phyloP scores from a whole-genome alignment of 1,139 yeast species.

The Diutina catenulata region DNA sequence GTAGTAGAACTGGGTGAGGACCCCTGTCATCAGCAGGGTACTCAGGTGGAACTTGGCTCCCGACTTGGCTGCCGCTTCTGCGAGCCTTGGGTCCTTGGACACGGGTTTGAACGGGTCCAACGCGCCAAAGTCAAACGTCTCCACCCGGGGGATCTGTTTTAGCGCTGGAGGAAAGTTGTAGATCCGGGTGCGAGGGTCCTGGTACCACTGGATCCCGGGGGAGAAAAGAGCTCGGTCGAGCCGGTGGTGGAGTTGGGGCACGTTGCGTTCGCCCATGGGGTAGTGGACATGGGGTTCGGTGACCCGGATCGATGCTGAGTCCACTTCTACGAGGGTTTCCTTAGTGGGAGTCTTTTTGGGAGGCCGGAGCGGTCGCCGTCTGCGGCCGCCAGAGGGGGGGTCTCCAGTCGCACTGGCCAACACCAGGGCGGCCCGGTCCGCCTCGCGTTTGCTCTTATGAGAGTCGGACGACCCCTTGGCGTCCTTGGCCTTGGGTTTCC shows the following conservation, averaged over 20 bases:
- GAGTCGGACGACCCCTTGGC: not conserved
- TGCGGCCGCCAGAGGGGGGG: not conserved
- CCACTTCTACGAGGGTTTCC: not conserved
- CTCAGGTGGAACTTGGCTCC: slow-evolving; percentile 52
- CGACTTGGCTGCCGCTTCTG: slow-evolving; percentile 34
- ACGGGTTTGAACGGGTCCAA: slow-evolving; percentile 53
- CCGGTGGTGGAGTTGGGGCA: slow-evolving; percentile 43
- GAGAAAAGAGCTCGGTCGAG: slow-evolving; percentile 61
- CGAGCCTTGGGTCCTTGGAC: slow-evolving; percentile 46
- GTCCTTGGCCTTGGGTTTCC: not conserved
- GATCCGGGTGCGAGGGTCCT: slow-evolving; percentile 65
- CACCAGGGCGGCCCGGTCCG: not conserved
- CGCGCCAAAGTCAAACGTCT: slow-evolving; percentile 54
- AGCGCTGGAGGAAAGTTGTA: slow-evolving; percentile 60
- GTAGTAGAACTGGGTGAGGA: slow-evolving; percentile 65
- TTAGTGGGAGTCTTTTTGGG: not conserved
- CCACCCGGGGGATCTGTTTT: slow-evolving; percentile 49
- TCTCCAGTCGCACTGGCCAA: not conserved
- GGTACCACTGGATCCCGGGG: slow-evolving; percentile 74
- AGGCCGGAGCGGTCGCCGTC: not conserved
- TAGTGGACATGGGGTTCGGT: not conserved
- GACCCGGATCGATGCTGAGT: not conserved
- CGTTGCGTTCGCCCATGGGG: slow-evolving; percentile 15
- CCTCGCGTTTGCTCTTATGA: too few species aligned
- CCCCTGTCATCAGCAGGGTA: slow-evolving; percentile 77